These are phyloP conservation scores for Metschnikowia orientalis DNA, from an alignment of 805 yeast species.

Conservation along the genomic window DNA sequence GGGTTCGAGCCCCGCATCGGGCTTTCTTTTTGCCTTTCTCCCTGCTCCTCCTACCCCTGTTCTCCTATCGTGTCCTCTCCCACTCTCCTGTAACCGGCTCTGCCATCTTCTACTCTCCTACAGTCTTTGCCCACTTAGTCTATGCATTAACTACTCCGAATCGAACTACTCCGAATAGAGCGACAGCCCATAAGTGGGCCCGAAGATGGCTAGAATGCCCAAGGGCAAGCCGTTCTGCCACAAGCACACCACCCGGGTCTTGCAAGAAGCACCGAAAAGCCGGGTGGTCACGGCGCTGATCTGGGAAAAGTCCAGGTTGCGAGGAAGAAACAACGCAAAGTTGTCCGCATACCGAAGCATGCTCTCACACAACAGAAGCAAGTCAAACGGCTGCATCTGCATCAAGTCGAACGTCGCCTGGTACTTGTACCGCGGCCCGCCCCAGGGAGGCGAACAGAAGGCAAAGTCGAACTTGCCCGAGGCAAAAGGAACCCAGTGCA, in stretches of 20 bases:
- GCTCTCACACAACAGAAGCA: constrained; percentile 43
- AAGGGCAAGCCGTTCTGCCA: constrained; percentile 15
- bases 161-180: neutral
- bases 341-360: constrained; percentile 40
- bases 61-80: too few relatives aligned
- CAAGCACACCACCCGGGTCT: constrained; percentile 15
- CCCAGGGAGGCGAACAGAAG: constrained; percentile 88
- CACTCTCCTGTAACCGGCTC: too few relatives aligned
- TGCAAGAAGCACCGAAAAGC: constrained; percentile 19
- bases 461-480: constrained; percentile 44
- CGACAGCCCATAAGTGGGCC: constrained; percentile 7
- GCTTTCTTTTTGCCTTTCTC: constrained; percentile 10
- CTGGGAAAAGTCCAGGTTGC: constrained; percentile 53
- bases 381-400: constrained; percentile 42
- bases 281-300: constrained; percentile 43
- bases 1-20: constrained; percentile 19
- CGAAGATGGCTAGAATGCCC: constrained; percentile 16
- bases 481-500: constrained; percentile 33
- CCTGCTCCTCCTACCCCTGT: too few relatives aligned
- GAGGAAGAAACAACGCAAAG: constrained; percentile 61
- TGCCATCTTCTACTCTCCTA: neutral
- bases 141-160: neutral
- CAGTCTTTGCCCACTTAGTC: neutral
- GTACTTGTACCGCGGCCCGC: constrained; percentile 60
- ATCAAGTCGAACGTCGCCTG: constrained; percentile 41